Evolutionary conservation across 169 alveolate genomes (phyloP), one percentile per base, ranked within the genome.

Genomic region (Plasmodium ovale): DNA sequence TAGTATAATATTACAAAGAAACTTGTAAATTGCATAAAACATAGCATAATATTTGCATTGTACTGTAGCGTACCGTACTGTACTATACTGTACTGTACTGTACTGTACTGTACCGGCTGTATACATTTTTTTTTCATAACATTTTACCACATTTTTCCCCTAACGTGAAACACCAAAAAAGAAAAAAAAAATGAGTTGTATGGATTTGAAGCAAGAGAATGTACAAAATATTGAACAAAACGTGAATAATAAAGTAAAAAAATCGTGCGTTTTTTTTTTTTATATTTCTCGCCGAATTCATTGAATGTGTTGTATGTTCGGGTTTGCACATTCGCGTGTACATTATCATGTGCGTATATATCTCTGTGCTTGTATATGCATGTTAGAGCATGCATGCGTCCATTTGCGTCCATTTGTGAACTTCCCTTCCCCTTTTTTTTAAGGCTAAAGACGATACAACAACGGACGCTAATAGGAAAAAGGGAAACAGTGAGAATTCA

Each of bases 141-240:
- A 4, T 25, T 49, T 12, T 70, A 37, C 62, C 2, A 47, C n/a
- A 27, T 10, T 35, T 10, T n/a, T 49, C 6, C 33, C 7, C 19
- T 49, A 70, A 70, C 23, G 35, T 51, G 14, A 70, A 49, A 47
- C 12, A 70, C 47, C 29, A 68, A 37, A 68, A 68, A 53, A 35
- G 49, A 44, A 49, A 23, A 47, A 54, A 54, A 74, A 74, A 64
- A 74, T 74, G 88, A 74, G 77, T 54, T 74, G 88, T 56, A 59
- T 74, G 53, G 88, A 74, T 42, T 6, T 74, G 56, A 74, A 74
- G 35, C 77, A 74, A 54, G 70, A 60, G 35, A 60, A 59, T 74
- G 54, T 74, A 29, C 88, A 74, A 23, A 42, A 62, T 68, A 74
- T 60, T 74, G 59, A 60, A 31, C 23, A 59, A 74, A 74, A 74